These are phyloP conservation scores for Polysphondylium violaceum DNA, from an alignment of 78 protist genomes.

Conservation along the genomic window DNA sequence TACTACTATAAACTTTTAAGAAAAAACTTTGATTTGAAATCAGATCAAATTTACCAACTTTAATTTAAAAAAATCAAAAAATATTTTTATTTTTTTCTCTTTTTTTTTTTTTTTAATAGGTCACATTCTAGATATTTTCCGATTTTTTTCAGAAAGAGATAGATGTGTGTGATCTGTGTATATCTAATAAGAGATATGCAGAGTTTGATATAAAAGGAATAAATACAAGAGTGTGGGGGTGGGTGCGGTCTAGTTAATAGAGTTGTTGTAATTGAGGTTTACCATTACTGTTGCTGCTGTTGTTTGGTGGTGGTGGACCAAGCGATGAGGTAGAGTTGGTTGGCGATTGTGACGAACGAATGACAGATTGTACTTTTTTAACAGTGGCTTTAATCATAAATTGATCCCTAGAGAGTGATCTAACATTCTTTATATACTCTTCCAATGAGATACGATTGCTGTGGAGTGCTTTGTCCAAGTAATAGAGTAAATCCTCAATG, in stretches of 20 bases:
- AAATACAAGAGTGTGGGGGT: background rate
- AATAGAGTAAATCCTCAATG: conserved; percentile 65
- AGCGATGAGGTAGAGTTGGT: background rate
- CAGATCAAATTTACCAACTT: background rate
- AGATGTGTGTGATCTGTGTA: background rate
- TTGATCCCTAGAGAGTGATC: conserved; percentile 66
- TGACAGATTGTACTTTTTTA: conserved; percentile 37
- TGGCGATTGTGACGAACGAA: conserved; percentile 15
- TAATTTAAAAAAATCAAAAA: background rate
- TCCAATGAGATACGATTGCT: conserved; percentile 40
- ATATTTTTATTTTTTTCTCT: background rate
- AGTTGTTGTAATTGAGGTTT: background rate
- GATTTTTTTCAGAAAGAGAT: background rate
- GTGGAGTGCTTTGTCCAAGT: conserved; percentile 69
- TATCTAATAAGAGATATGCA: background rate
- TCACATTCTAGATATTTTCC: background rate
- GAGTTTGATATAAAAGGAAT: background rate
- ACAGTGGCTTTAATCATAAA: conserved; percentile 62
- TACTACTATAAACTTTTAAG: background rate
- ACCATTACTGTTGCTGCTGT: background rate
- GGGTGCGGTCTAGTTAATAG: background rate
- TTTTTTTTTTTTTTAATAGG: background rate
- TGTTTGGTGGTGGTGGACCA: background rate
- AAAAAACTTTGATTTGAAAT: conserved; percentile 1
- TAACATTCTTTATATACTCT: conserved; percentile 55